Conservation (phyloP, 306 rosid genomes). For the Vigna unguiculata region DNA sequence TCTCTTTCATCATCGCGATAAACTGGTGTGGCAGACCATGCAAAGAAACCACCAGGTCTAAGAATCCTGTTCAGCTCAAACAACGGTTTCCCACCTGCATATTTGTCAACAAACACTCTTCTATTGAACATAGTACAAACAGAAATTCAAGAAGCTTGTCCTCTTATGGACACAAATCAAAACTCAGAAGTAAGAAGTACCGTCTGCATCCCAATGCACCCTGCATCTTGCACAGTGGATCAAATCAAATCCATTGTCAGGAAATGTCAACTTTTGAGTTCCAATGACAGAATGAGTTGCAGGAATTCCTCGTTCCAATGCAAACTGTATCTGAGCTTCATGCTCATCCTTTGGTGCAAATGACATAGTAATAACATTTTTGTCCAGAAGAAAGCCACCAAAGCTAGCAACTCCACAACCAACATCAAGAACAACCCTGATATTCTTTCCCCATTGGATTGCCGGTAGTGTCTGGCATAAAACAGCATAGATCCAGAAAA, state of each 20-base stretch:
- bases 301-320: constrained; percentile 91
- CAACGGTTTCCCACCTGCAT: constrained; percentile 78
- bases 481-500: constrained; percentile 19
- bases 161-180: constrained; percentile 14
- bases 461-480: constrained; percentile 58
- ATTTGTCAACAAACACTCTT: constrained; percentile 25
- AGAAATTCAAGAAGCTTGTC: constrained; percentile 13
- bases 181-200: constrained; percentile 46
- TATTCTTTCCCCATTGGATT: constrained; percentile 73
- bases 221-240: constrained; percentile 92
- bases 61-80: constrained; percentile 83
- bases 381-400: constrained; percentile 80
- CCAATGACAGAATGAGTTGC: constrained; percentile 87
- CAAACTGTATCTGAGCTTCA: constrained; percentile 94
- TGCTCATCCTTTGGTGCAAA: constrained; percentile 96
- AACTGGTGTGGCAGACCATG: constrained; percentile 93
- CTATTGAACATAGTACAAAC: not conserved
- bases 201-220: constrained; percentile 94
- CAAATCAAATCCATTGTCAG: constrained; percentile 73
- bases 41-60: constrained; percentile 85
- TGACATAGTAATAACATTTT: constrained; percentile 82
- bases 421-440: constrained; percentile 82
- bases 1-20: constrained; percentile 74
- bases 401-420: constrained; percentile 97
- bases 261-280: constrained; percentile 75